These are phyloP conservation scores for Camelina hispida DNA, from an alignment of 345 rosid species.

Conservation along the genomic window DNA sequence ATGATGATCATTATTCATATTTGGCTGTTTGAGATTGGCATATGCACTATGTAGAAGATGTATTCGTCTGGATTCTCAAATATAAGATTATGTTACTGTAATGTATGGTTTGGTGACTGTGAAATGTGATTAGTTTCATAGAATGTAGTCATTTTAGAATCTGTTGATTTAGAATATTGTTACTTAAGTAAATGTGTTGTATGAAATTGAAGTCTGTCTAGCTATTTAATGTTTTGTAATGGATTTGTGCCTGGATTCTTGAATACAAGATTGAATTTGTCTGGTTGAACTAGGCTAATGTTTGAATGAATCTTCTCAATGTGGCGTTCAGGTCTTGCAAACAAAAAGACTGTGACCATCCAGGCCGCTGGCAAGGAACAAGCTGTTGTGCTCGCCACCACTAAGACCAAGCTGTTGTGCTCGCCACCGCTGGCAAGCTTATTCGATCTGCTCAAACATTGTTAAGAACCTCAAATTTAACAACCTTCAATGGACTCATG, in stretches of 20 bases:
- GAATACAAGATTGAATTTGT: neutral
- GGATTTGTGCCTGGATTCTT: neutral
- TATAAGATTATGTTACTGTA: too few species aligned
- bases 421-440: too few species aligned
- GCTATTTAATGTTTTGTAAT: neutral
- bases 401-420: constrained; percentile 89
- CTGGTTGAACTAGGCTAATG: too few species aligned
- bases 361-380: constrained; percentile 70
- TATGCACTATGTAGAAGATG: too few species aligned
- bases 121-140: neutral
- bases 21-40: too few species aligned
- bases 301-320: neutral
- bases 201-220: neutral
- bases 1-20: too few species aligned
- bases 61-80: neutral
- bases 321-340: constrained; percentile 67
- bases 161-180: neutral
- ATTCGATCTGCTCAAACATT: too few species aligned
- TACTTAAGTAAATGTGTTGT: neutral
- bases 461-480: too few species aligned
- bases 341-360: constrained; percentile 78
- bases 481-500: too few species aligned
- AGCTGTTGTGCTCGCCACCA: constrained; percentile 67
- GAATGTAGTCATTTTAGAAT: neutral
- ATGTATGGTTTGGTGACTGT: neutral